phyloP scores from a whole-genome alignment of 2,329 filamentous ascomycete genomes.

The Aspergillus ibericus region DNA sequence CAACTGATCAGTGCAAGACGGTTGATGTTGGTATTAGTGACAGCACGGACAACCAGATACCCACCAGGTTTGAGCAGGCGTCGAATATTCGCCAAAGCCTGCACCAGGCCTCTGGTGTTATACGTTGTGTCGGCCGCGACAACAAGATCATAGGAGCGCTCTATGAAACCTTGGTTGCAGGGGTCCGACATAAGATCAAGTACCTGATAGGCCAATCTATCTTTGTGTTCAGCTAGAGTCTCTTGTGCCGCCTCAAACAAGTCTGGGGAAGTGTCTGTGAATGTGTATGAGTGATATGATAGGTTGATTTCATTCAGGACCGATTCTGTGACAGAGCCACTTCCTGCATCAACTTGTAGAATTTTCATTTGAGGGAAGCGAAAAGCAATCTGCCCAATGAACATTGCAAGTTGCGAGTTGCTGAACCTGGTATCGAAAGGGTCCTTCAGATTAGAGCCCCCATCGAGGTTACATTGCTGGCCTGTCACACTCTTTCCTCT shows the following conservation, averaged over 20 bases:
- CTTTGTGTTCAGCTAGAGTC: slow-evolving; percentile 22
- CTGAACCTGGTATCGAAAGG: background rate
- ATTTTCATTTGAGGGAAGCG: slow-evolving; percentile 10
- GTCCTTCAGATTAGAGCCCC: background rate
- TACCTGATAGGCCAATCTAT: slow-evolving; percentile 19
- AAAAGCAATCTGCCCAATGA: slow-evolving; percentile 3
- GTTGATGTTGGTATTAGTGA: background rate
- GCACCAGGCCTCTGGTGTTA: slow-evolving; percentile 21
- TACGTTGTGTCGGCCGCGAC: slow-evolving; percentile 32
- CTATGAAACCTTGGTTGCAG: slow-evolving; percentile 24
- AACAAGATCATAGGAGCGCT: slow-evolving; percentile 27
- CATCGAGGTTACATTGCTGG: background rate
- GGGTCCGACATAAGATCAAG: slow-evolving; percentile 28
- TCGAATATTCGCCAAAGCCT: slow-evolving; percentile 23
- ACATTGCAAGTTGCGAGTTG: background rate
- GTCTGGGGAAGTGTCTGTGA: slow-evolving; percentile 24
- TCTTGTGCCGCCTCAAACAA: slow-evolving; percentile 30
- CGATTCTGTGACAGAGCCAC: slow-evolving; percentile 11
- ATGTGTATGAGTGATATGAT: slow-evolving; percentile 13
- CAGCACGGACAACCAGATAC: background rate
- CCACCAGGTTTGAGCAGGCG: slow-evolving; percentile 42
- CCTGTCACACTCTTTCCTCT: background rate
- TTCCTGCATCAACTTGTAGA: slow-evolving; percentile 22
- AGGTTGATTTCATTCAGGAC: background rate
- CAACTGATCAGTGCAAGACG: background rate